Evolutionary conservation across 306 rosid genomes (phyloP).

Genomic region (Rosa rugosa): DNA sequence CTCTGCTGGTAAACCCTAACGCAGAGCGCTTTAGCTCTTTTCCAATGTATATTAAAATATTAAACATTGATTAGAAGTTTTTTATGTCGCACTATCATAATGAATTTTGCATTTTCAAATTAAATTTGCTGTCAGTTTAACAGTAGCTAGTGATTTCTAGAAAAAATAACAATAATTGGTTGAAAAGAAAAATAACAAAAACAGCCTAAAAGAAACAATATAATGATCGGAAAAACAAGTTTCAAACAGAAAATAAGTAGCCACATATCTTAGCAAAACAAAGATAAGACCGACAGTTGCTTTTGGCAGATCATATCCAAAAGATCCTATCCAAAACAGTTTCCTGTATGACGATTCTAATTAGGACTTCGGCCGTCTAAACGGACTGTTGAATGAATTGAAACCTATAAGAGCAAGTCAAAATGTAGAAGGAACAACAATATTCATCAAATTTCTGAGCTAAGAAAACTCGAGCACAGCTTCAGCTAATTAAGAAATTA

Average conservation of each 20-base stretch:
- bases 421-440: neutral
- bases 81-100: too few species aligned
- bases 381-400: neutral
- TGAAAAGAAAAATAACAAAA: too few species aligned
- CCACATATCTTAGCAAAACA: neutral
- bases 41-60: too few species aligned
- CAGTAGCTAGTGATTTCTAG: neutral
- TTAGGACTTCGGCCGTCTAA: neutral
- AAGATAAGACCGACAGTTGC: neutral
- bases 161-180: neutral
- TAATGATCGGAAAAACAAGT: too few species aligned
- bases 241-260: neutral
- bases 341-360: neutral
- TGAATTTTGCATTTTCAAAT: too few species aligned
- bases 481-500: neutral
- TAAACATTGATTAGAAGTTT: too few species aligned
- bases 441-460: neutral
- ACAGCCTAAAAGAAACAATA: too few species aligned
- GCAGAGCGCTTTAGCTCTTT: too few species aligned
- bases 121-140: too few species aligned
- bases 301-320: neutral
- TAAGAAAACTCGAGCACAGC: neutral
- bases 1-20: too few species aligned
- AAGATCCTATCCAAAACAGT: neutral
- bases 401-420: neutral